A percentile compares a stretch with the other conserved stretches of the same genome.
Evolutionary conservation across 495 filamentous ascomycete genomes (phyloP).

Genomic region (Xylona heveae): DNA sequence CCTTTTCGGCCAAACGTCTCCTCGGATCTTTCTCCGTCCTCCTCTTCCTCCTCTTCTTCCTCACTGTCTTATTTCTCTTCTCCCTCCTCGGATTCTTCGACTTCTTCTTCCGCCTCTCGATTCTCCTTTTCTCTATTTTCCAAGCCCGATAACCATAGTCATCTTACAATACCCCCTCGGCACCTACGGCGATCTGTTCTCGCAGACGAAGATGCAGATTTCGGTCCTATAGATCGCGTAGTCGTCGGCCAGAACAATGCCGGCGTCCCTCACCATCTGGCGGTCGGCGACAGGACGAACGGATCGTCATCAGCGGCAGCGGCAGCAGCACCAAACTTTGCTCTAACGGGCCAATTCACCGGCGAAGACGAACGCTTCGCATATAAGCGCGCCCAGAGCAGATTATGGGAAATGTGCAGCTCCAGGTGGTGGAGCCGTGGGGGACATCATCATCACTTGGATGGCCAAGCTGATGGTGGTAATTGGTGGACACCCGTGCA

Average conservation of each 20-base stretch:
- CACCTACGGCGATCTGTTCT: conserved; percentile 14
- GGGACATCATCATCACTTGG: too few species aligned
- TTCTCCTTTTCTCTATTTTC: conserved; percentile 2
- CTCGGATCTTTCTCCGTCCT: too few species aligned
- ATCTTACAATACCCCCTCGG: too few species aligned
- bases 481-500: conserved; percentile 48
- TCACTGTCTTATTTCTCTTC: conserved; percentile 11
- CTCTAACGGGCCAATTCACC: conserved; percentile 32
- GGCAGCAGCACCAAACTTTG: conserved; percentile 24
- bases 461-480: too few species aligned
- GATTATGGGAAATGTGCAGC: conserved; percentile 52
- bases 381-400: conserved; percentile 40
- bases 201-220: conserved; percentile 15
- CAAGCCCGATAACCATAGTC: too few species aligned
- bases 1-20: conserved; percentile 58
- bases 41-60: conserved; percentile 16
- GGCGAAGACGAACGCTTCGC: conserved; percentile 57
- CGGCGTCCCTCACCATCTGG: too few species aligned
- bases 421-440: conserved; percentile 37
- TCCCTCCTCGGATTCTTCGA: conserved; percentile 8
- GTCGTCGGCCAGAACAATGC: conserved; percentile 7
- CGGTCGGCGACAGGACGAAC: conserved; percentile 9
- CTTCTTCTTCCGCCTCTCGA: conserved; percentile 7
- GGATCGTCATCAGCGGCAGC: conserved; percentile 18
- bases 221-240: conserved; percentile 12